Percentiles rank a stretch among this genome's conserved stretches.
phyloP scores from a whole-genome alignment of 2,329 filamentous ascomycete genomes.

The Diaporthe caulivora region DNA sequence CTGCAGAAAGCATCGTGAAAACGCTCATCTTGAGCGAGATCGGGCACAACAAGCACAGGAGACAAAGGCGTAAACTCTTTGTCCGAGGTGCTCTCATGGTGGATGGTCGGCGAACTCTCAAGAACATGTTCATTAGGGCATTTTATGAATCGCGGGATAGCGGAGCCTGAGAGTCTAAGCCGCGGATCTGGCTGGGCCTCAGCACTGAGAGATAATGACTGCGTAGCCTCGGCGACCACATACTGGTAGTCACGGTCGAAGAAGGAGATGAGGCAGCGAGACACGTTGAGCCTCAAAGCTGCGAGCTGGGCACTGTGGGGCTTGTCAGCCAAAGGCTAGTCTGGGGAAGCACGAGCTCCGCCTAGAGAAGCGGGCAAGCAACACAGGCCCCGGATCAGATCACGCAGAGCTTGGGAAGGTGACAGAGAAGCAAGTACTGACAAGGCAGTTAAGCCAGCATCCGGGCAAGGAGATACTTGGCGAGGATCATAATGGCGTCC shows the following conservation, averaged over 20 bases:
- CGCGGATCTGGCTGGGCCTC: neutral
- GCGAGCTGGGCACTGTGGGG: constrained; percentile 57
- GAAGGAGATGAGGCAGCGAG: constrained; percentile 48
- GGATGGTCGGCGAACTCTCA: neutral
- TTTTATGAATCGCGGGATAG: constrained; percentile 17
- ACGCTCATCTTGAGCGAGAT: constrained; percentile 32
- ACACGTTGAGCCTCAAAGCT: constrained; percentile 54
- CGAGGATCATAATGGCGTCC: neutral
- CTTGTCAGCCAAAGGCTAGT: neutral
- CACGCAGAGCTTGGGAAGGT: too few relatives aligned
- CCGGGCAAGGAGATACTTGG: neutral
- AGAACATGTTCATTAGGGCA: constrained; percentile 29
- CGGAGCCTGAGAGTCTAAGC: constrained; percentile 24
- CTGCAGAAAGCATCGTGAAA: constrained; percentile 6
- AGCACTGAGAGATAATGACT: neutral
- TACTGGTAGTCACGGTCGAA: constrained; percentile 37
- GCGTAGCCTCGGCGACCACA: constrained; percentile 36
- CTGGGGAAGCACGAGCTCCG: neutral
- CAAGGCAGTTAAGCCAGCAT: constrained; percentile 17
- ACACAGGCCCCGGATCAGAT: neutral
- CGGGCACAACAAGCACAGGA: constrained; percentile 33
- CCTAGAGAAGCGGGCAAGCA: neutral
- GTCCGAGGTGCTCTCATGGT: neutral
- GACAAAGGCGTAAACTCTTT: neutral
- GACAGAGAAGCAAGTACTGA: neutral